Base-by-base conservation (phyloP, 2,329 filamentous ascomycete genomes). In the Bipolaris gigantea region DNA sequence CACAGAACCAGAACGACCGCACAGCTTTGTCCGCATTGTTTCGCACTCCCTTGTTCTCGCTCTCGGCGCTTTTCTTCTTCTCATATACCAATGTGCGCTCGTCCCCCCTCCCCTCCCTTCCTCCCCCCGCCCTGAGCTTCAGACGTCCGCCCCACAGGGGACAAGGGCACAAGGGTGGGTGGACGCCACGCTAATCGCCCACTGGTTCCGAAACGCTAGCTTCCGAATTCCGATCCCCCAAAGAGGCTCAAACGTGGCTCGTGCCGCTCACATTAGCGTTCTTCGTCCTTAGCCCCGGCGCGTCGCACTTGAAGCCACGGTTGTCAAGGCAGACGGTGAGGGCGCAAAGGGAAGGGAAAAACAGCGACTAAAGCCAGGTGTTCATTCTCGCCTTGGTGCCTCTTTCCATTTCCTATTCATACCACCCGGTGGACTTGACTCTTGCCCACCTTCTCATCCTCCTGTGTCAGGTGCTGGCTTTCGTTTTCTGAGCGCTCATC, bases 231-330 rank as follows among this genome's bases (percentile, higher is more conserved):
- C 57, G 57, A 62, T 46, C 50, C 33, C 33, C 50, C 60, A 58
- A 30, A 30, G 41, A 44, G 57, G 52, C 54, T 64, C 51, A 59
- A 55, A 33, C 41, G 47, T 40, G 30, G 48, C 32, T 47, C 49
- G 49, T 41, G 50, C 50, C 44, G 44, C 16, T n/a, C n/a, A 25
- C 7, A 25, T 59, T 64, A 61, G 61, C 46, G 57, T 58, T 59
- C 57, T 59, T 60, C 63, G 63, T 65, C 61, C 61, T 66, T 66
- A 68, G 64, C 58, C 64, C 55, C 60, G 61, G 46, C 49, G 35
- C 36, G 19, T 23, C 39, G 23, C 25, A 43, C 59, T 66, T 69
- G 66, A 71, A 66, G 67, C 64, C 67, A 71, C 67, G 60, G 62
- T 71, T 66, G 56, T 40, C 40, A 52, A 41, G 43, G 49, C 27